phyloP scores from a whole-genome alignment of 768 basidiomycete species.

The Brasilioporus rufonigricans region DNA sequence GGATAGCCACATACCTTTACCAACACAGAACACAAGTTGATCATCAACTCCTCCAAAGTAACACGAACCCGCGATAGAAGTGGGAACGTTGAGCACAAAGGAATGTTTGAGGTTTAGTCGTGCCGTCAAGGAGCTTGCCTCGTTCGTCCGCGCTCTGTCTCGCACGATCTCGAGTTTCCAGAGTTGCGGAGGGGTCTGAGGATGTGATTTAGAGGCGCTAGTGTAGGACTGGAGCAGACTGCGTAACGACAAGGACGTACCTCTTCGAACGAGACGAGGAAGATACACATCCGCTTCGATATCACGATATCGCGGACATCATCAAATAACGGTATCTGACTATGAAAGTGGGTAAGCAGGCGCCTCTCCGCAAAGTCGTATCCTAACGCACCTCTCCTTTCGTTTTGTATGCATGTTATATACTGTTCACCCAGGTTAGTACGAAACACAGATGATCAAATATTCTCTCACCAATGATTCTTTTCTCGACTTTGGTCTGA shows the following conservation, averaged over 20 bases:
- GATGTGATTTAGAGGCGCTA: background rate
- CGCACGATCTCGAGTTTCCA: too few relatives aligned
- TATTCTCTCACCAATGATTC: constrained; percentile 42
- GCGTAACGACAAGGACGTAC: background rate
- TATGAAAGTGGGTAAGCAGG: constrained; percentile 13
- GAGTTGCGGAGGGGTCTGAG: constrained; percentile 67
- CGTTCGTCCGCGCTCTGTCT: constrained; percentile 40
- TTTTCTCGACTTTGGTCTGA: constrained; percentile 49
- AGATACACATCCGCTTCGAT: constrained; percentile 40
- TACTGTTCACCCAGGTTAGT: constrained; percentile 30
- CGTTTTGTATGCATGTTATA: constrained; percentile 47
- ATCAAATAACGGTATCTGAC: constrained; percentile 51
- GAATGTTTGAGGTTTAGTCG: constrained; percentile 52
- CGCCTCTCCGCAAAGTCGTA: background rate
- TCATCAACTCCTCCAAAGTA: constrained; percentile 80
- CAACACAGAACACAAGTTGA: constrained; percentile 75
- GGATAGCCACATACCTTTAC: constrained; percentile 64
- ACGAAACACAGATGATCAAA: background rate
- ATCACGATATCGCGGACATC: constrained; percentile 52
- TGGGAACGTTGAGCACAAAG: constrained; percentile 58
- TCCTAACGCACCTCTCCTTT: constrained; percentile 41
- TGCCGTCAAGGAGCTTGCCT: constrained; percentile 11
- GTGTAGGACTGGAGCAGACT: background rate
- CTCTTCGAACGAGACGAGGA: constrained; percentile 39
- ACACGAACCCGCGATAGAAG: constrained; percentile 75